phyloP scores from a whole-genome alignment of 1,284 basidiomycete species.

The Amylostereum areolatum region DNA sequence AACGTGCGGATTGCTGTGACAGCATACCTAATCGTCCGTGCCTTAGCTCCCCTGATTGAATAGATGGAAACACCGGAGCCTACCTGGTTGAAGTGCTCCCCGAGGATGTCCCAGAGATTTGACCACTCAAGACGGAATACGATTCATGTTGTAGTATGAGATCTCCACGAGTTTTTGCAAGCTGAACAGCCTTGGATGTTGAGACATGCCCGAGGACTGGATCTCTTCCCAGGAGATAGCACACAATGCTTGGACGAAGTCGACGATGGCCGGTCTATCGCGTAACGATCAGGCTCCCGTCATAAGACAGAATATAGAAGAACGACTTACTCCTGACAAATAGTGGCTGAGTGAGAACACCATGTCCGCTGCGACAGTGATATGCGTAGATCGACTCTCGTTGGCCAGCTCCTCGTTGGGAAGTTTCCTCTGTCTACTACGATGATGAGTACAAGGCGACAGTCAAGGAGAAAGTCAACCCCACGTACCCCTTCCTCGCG shows the following conservation, averaged over 20 bases:
- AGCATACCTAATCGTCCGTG: conserved; percentile 70
- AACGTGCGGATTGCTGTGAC: conserved; percentile 96
- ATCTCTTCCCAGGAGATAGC: conserved; percentile 99
- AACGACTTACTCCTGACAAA: conserved; percentile 76
- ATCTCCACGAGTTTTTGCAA: conserved; percentile 99
- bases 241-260: conserved; percentile 95
- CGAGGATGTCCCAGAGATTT: conserved; percentile 95
- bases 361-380: conserved; percentile 98
- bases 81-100: conserved; percentile 98
- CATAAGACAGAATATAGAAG: conserved; percentile 3
- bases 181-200: conserved; percentile 94
- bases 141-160: conserved; percentile 99
- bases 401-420: conserved; percentile 94
- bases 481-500: conserved; percentile 69
- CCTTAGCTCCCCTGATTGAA: conserved; percentile 2
- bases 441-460: neutral
- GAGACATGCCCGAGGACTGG: conserved; percentile 90
- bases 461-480: neutral
- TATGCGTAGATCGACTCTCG: conserved; percentile 95
- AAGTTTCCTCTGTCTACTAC: conserved; percentile 48
- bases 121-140: conserved; percentile 99
- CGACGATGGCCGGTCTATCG: conserved; percentile 93
- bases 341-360: conserved; percentile 96
- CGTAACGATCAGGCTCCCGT: conserved; percentile 2
- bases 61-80: conserved; percentile 13